Evolutionary conservation across 2,329 filamentous ascomycete species (phyloP).

Genomic region (Helotiales sp.): DNA sequence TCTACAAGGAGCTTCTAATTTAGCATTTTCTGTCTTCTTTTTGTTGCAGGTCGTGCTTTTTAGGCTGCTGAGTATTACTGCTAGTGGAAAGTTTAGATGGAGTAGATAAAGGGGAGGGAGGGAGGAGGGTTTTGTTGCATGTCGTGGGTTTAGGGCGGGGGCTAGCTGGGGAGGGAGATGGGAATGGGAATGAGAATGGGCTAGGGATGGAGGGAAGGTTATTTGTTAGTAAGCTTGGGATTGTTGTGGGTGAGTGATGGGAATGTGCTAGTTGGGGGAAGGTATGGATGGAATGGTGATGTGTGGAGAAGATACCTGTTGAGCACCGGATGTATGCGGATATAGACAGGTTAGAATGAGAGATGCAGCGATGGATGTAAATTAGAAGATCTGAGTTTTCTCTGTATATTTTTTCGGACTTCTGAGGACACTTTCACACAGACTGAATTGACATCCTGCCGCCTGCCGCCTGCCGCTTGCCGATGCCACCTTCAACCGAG

Average conservation of each 20-base stretch:
- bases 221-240: neutral
- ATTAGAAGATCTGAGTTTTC: too few species aligned
- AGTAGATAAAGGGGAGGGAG: neutral
- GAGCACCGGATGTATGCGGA: too few species aligned
- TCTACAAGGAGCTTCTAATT: neutral
- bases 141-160: neutral
- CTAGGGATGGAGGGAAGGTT: too few species aligned
- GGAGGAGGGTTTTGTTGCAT: neutral
- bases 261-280: neutral
- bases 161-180: neutral
- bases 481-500: too few species aligned
- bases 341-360: too few species aligned
- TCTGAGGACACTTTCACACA: too few species aligned
- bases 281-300: neutral
- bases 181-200: too few species aligned
- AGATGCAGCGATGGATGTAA: too few species aligned
- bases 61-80: slow-evolving; percentile 15
- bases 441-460: too few species aligned
- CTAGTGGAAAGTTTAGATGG: neutral
- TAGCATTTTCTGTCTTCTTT: neutral
- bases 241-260: neutral
- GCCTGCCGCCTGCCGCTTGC: too few species aligned
- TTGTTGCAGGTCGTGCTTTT: slow-evolving; percentile 26
- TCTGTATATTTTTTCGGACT: too few species aligned
- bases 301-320: too few species aligned